phyloP scores from a whole-genome alignment of 2,329 filamentous ascomycete genomes.

The Colletotrichum limetticola region DNA sequence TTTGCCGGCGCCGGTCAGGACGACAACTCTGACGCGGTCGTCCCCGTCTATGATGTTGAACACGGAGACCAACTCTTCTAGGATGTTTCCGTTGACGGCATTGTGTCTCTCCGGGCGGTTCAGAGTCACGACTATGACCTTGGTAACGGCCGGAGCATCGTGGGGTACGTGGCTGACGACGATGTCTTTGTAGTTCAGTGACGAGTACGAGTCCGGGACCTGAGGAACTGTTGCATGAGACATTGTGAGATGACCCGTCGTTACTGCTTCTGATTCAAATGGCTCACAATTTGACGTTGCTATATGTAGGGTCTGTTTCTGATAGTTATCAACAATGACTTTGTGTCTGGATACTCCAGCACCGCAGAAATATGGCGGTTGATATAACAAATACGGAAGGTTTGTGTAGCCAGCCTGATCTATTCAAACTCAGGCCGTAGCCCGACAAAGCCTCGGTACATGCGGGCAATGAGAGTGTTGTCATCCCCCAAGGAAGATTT shows the following conservation, averaged over 20 bases:
- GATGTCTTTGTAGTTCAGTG: constrained; percentile 24
- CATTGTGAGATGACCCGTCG: background rate
- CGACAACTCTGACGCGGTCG: background rate
- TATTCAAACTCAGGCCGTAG: no score
- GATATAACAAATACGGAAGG: no score
- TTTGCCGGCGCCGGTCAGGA: constrained; percentile 14
- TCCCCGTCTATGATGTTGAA: background rate
- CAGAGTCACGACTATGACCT: constrained; percentile 10
- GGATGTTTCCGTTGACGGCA: constrained; percentile 14
- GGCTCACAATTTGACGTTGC: background rate
- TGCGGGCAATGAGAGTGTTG: background rate
- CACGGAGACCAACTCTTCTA: constrained; percentile 17
- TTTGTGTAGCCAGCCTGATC: no score
- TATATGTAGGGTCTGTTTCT: background rate
- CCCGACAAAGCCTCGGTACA: no score
- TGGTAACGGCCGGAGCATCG: background rate
- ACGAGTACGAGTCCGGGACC: constrained; percentile 3
- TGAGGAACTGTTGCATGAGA: background rate
- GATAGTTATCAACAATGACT: background rate
- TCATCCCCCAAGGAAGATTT: background rate
- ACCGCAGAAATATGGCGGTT: accelerated
- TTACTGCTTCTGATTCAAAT: background rate
- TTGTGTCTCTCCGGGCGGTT: constrained; percentile 2
- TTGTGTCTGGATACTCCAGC: background rate
- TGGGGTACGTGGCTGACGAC: constrained; percentile 15